Conservation (phyloP, 1,284 basidiomycete species). For the Athelia sp. region DNA sequence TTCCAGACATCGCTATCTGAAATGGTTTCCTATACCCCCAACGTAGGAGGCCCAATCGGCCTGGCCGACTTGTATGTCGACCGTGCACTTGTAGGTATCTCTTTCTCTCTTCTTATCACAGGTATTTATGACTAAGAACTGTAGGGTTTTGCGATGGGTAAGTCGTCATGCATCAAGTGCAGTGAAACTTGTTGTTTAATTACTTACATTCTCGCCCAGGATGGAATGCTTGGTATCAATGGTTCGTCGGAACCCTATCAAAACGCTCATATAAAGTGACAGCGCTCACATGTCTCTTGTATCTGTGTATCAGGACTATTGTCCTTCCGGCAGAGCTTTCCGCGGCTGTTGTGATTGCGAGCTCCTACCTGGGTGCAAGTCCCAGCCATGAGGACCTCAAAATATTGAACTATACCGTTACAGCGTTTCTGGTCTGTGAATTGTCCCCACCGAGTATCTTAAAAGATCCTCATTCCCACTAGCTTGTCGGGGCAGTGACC, state of each 20-base stretch:
- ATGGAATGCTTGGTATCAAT: neutral
- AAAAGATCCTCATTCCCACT: no score
- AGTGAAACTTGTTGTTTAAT: neutral
- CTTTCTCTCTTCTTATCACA: no score
- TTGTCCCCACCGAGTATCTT: neutral
- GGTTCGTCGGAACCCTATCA: no score
- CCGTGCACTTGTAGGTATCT: neutral
- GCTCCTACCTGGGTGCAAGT: neutral
- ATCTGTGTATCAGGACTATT: neutral
- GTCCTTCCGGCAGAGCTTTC: neutral
- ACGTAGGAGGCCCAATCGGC: neutral
- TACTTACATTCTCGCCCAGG: neutral
- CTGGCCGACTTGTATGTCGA: neutral
- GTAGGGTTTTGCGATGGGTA: slow-evolving; percentile 1
- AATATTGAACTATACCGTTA: neutral
- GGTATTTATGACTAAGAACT: no score
- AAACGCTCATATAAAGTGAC: no score
- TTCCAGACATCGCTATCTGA: neutral
- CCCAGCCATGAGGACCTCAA: neutral
- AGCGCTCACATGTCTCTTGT: no score
- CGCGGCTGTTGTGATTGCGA: neutral
- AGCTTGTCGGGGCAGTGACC: neutral
- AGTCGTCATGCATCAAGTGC: neutral
- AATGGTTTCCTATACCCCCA: neutral
- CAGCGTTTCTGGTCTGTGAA: neutral